Percentiles rank a stretch among this genome's conserved stretches.
These are phyloP conservation scores for Prototheca wickerhamii DNA, from an alignment of 163 green algal genomes.

Conservation along the genomic window DNA sequence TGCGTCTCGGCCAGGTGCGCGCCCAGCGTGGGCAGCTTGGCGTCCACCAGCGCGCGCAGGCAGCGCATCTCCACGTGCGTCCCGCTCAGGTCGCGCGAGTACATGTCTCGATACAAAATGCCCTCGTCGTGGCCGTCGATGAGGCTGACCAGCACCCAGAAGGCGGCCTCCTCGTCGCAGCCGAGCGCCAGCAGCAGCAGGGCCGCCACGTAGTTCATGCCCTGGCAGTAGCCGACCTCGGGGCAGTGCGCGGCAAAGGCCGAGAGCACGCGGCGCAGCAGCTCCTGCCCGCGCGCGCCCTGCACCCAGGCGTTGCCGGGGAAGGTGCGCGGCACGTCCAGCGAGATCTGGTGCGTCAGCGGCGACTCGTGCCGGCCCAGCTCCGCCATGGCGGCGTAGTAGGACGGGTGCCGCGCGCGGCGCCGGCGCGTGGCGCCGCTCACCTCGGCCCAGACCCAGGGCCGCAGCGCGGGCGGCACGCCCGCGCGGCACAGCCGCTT, in stretches of 20 bases:
- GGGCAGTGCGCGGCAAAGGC: slow-evolving; percentile 69
- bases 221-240: slow-evolving; percentile 82
- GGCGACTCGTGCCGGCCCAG: slow-evolving; percentile 35
- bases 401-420: slow-evolving; percentile 25
- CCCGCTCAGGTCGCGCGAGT: slow-evolving; percentile 58
- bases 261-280: slow-evolving; percentile 57
- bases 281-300: slow-evolving; percentile 44
- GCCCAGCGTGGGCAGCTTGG: slow-evolving; percentile 67
- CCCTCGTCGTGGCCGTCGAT: slow-evolving; percentile 48
- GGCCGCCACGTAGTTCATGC: slow-evolving; percentile 89
- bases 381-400: slow-evolving; percentile 56
- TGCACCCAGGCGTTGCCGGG: slow-evolving; percentile 59
- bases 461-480: slow-evolving; percentile 55
- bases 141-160: slow-evolving; percentile 74
- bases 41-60: slow-evolving; percentile 57
- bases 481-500: slow-evolving; percentile 57
- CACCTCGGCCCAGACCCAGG: slow-evolving; percentile 61
- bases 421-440: slow-evolving; percentile 45
- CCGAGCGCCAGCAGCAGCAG: slow-evolving; percentile 75
- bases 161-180: slow-evolving; percentile 69
- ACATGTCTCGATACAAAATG: slow-evolving; percentile 65
- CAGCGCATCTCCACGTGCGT: slow-evolving; percentile 77
- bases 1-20: slow-evolving; percentile 44
- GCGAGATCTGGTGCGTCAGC: slow-evolving; percentile 60
- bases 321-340: slow-evolving; percentile 73